Conservation (phyloP, 805 yeast species). For the Candida suzukii region DNA sequence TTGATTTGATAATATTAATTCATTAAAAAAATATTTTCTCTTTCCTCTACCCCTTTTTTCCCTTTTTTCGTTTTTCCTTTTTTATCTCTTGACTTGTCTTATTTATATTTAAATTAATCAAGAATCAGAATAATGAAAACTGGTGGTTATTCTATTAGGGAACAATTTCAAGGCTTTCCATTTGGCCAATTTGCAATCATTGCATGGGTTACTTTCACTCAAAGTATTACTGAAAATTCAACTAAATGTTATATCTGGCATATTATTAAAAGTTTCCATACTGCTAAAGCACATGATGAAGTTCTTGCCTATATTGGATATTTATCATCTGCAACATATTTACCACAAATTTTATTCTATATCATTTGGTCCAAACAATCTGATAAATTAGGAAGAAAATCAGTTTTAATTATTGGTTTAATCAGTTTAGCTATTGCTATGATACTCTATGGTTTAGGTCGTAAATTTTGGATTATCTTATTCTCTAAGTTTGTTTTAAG, state of each 20-base stretch:
- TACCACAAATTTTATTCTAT: neutral
- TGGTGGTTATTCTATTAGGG: neutral
- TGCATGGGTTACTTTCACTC: neutral
- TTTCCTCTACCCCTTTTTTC: no score
- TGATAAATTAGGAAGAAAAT: constrained; percentile 1
- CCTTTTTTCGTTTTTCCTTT: no score
- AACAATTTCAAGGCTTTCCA: constrained; percentile 1
- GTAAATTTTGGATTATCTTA: neutral
- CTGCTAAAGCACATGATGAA: neutral
- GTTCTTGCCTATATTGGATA: neutral
- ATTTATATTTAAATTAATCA: no score
- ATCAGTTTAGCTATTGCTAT: neutral
- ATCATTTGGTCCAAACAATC: neutral
- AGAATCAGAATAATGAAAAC: no score
- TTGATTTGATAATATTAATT: no score
- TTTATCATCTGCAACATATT: constrained; percentile 1
- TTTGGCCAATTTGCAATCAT: neutral
- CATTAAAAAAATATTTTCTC: no score
- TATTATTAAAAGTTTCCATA: constrained; percentile 1
- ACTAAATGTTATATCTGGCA: constrained; percentile 2
- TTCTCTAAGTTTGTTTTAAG: neutral
- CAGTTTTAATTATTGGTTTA: neutral
- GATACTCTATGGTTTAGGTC: constrained; percentile 1
- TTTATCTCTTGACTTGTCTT: no score
- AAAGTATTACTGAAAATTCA: constrained; percentile 1